A percentile compares a stretch with the other conserved stretches of the same genome.
These are phyloP conservation scores for Carex myosuroides DNA, from an alignment of 176 grass and related monocot genomes.

Conservation along the genomic window DNA sequence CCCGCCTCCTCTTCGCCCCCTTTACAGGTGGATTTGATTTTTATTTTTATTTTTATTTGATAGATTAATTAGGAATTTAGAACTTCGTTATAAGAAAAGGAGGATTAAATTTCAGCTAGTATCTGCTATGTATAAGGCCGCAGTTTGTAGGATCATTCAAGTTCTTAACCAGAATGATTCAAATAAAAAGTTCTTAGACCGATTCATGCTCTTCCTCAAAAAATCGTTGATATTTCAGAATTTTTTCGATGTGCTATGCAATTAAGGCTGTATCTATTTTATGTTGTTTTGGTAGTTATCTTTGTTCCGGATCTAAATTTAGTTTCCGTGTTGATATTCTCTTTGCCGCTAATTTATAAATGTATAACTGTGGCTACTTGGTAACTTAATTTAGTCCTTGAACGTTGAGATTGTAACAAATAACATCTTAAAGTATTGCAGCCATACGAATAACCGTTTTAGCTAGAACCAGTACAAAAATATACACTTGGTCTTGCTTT, in stretches of 20 bases:
- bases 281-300: background rate
- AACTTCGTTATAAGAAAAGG: background rate
- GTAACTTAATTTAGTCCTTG: background rate
- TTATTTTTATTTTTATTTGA: background rate
- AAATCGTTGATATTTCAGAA: background rate
- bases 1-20: background rate
- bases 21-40: constrained; percentile 14
- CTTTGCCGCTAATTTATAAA: background rate
- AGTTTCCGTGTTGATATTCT: background rate
- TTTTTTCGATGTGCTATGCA: background rate
- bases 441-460: background rate
- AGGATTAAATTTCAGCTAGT: background rate
- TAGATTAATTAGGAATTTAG: background rate
- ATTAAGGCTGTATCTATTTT: background rate
- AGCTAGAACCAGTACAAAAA: background rate
- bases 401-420: background rate
- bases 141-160: background rate
- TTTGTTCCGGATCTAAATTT: background rate
- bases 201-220: background rate
- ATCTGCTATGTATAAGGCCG: background rate
- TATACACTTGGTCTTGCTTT: background rate
- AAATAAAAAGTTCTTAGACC: background rate
- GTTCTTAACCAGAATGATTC: background rate
- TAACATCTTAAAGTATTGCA: background rate
- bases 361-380: background rate